Percentiles rank a stretch among this genome's conserved stretches.
These are phyloP conservation scores for Trichomonas vaginalis DNA, from an alignment of 208 protist genomes.

Conservation along the genomic window DNA sequence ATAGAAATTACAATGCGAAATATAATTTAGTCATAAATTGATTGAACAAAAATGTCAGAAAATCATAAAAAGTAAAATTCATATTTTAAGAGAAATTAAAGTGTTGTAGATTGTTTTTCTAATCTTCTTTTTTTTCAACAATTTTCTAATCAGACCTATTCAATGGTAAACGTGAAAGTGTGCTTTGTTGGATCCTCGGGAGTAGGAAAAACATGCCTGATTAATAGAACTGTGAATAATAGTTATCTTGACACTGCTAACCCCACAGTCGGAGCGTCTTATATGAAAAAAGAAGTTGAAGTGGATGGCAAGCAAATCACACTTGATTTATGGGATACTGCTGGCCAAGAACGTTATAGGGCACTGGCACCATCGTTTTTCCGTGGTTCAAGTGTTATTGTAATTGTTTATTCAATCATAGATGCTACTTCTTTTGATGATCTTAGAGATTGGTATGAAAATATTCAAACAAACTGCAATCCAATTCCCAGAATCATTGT, in stretches of 20 bases:
- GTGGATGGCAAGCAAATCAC: background rate
- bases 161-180: background rate
- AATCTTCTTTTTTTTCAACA: no score
- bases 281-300: background rate
- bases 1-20: no score
- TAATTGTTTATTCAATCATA: background rate
- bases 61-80: no score
- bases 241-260: background rate
- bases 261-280: background rate
- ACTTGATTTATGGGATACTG: background rate
- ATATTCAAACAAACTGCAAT: no score
- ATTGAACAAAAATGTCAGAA: no score
- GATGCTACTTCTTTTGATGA: no score
- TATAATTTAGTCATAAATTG: no score
- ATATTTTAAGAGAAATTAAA: no score
- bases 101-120: no score
- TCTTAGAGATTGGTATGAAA: no score
- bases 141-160: no score
- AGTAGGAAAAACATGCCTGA: slow-evolving; percentile 27
- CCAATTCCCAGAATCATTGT: background rate
- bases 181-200: slow-evolving; percentile 16
- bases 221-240: slow-evolving; percentile 20
- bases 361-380: background rate
- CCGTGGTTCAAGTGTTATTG: background rate
- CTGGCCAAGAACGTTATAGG: background rate